phyloP scores from a whole-genome alignment of 2,329 filamentous ascomycete species.

The Penicillium sp. region DNA sequence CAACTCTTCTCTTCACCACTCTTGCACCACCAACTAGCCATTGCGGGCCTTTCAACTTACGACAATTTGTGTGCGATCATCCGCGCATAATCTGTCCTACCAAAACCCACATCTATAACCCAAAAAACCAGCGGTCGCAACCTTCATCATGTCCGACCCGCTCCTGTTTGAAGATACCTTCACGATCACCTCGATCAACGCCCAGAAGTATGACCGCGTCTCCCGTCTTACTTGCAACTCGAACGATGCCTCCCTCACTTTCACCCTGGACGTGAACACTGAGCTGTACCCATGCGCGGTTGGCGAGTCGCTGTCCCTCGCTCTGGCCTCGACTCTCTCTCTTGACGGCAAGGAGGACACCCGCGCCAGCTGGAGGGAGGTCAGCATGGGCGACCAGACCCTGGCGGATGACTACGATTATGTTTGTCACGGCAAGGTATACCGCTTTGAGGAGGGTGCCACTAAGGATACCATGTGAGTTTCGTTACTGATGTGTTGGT shows the following conservation, averaged over 20 bases:
- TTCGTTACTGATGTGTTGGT: not conserved
- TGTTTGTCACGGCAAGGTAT: constrained; percentile 54
- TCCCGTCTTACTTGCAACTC: constrained; percentile 79
- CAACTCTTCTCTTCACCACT: constrained; percentile 14
- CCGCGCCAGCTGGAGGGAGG: constrained; percentile 75
- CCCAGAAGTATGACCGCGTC: constrained; percentile 92
- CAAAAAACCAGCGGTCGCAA: constrained; percentile 39
- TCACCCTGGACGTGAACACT: constrained; percentile 89
- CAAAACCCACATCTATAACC: not conserved
- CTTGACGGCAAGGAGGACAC: constrained; percentile 81
- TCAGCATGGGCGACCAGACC: constrained; percentile 56
- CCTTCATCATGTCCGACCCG: constrained; percentile 67
- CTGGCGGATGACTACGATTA: constrained; percentile 56
- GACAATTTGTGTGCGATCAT: not conserved
- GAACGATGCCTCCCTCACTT: constrained; percentile 68
- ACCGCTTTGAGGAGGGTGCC: constrained; percentile 54
- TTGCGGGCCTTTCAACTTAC: not conserved
- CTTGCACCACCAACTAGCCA: constrained; percentile 6
- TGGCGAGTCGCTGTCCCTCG: constrained; percentile 75
- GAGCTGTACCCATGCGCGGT: constrained; percentile 79
- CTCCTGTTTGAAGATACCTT: constrained; percentile 94
- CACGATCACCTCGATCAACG: constrained; percentile 74
- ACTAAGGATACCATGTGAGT: constrained; percentile 82
- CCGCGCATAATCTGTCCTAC: not conserved
- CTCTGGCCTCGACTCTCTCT: constrained; percentile 79